Conservation (phyloP, 2,329 filamentous ascomycete genomes). For the Rhynchosporium agropyri region DNA sequence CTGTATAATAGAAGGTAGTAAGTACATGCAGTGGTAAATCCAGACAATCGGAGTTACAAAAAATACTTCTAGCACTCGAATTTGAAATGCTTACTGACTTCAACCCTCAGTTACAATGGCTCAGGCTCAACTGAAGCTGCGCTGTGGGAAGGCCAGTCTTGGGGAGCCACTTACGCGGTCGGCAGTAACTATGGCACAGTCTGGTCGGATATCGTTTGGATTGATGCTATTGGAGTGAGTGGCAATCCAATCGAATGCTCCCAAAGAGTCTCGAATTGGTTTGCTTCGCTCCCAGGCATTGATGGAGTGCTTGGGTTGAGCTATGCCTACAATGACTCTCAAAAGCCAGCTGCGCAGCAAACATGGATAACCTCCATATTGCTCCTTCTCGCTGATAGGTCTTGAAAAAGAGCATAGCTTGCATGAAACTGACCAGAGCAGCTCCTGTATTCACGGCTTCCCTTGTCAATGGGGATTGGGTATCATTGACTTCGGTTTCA, state of each 20-base stretch:
- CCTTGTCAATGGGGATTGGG: conserved; percentile 50
- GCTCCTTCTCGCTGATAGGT: conserved; percentile 4
- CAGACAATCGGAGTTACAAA: background rate
- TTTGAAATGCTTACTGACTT: background rate
- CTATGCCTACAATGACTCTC: conserved; percentile 42
- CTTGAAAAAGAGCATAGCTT: background rate
- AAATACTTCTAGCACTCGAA: background rate
- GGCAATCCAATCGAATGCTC: conserved; percentile 30
- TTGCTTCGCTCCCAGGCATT: conserved; percentile 31
- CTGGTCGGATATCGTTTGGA: conserved; percentile 22
- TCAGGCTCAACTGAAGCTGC: conserved; percentile 8
- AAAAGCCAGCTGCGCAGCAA: conserved; percentile 30
- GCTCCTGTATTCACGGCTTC: conserved; percentile 56
- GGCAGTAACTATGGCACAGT: conserved; percentile 24
- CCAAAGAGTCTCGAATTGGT: conserved; percentile 25
- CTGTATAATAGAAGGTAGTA: conserved; percentile 21
- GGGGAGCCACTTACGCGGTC: conserved; percentile 14
- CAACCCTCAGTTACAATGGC: background rate
- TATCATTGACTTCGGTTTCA: conserved; percentile 57
- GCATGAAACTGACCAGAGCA: conserved; percentile 15
- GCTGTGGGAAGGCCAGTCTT: conserved; percentile 28
- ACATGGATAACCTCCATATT: conserved; percentile 18
- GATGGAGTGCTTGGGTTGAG: conserved; percentile 43
- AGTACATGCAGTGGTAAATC: conserved; percentile 14
- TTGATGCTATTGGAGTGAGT: conserved; percentile 20